Percentiles rank a stretch among this genome's conserved stretches.
Evolutionary conservation across 2,329 filamentous ascomycete species (phyloP).

Genomic region (Sordariomycetes sp.): DNA sequence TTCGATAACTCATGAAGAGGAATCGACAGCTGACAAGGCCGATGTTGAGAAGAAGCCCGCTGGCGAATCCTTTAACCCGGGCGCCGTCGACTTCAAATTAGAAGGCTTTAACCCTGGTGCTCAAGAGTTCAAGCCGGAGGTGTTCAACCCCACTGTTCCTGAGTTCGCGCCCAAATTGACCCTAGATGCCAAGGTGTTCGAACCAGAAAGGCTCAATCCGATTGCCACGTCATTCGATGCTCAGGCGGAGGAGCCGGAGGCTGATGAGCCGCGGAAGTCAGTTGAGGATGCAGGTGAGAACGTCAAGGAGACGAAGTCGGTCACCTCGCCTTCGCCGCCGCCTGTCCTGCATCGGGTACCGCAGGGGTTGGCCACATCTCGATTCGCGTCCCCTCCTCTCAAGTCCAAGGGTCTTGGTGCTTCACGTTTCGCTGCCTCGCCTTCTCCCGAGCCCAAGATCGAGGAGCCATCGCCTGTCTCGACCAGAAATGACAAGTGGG

Average conservation of each 20-base stretch:
- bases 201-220: not conserved
- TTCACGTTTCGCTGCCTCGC: conserved; percentile 33
- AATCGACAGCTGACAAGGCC: not conserved
- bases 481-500: conserved; percentile 2
- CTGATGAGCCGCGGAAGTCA: not conserved
- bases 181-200: not conserved
- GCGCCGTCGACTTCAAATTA: not conserved
- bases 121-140: not conserved
- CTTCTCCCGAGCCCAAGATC: conserved; percentile 7
- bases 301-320: conserved; percentile 7
- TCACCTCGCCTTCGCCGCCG: conserved; percentile 7
- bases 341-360: conserved; percentile 10
- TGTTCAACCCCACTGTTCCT: not conserved
- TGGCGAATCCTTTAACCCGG: not conserved
- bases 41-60: not conserved
- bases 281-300: not conserved
- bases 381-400: conserved; percentile 10
- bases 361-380: conserved; percentile 2
- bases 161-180: not conserved
- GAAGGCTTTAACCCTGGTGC: not conserved
- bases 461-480: not conserved
- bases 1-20: not conserved
- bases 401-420: conserved; percentile 26
- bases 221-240: not conserved
- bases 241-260: conserved; percentile 4